Percentiles rank a stretch among this genome's conserved stretches.
Evolutionary conservation across 768 basidiomycete genomes (phyloP).

Genomic region (Ramaria sp.): DNA sequence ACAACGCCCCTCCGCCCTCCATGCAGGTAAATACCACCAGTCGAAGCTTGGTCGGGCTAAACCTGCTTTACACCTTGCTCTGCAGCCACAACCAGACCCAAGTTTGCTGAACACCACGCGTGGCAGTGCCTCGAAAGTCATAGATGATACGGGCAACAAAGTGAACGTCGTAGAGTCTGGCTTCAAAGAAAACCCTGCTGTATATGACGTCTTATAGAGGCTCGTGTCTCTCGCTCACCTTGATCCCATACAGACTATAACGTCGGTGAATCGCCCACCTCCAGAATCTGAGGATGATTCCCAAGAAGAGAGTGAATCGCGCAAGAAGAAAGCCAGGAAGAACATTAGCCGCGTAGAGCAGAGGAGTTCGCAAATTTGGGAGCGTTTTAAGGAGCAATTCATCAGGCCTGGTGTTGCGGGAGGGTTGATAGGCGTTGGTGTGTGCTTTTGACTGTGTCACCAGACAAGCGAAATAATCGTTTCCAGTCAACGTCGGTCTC

Average conservation of each 20-base stretch:
- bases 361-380: conserved; percentile 45
- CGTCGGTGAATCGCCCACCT: conserved; percentile 3
- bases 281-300: conserved; percentile 1
- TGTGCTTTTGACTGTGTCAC: conserved; percentile 14
- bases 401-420: conserved; percentile 62
- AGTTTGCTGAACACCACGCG: conserved; percentile 44
- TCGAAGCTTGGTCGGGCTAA: background rate
- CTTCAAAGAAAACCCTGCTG: conserved; percentile 36
- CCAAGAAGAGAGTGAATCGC: conserved; percentile 6
- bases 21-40: conserved; percentile 26
- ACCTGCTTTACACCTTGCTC: background rate
- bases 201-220: conserved; percentile 15
- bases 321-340: conserved; percentile 23
- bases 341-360: conserved; percentile 33
- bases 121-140: conserved; percentile 25
- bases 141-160: conserved; percentile 39
- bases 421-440: conserved; percentile 61
- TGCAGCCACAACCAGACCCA: conserved; percentile 55
- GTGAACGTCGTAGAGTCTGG: conserved; percentile 43
- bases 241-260: background rate
- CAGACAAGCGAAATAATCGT: background rate
- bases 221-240: background rate
- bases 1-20: conserved; percentile 40
- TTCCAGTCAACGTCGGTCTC: conserved; percentile 60
- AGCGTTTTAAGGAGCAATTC: conserved; percentile 39